Base-by-base conservation (phyloP, 176 grass and related monocot species). In the Oryza officinalis region DNA sequence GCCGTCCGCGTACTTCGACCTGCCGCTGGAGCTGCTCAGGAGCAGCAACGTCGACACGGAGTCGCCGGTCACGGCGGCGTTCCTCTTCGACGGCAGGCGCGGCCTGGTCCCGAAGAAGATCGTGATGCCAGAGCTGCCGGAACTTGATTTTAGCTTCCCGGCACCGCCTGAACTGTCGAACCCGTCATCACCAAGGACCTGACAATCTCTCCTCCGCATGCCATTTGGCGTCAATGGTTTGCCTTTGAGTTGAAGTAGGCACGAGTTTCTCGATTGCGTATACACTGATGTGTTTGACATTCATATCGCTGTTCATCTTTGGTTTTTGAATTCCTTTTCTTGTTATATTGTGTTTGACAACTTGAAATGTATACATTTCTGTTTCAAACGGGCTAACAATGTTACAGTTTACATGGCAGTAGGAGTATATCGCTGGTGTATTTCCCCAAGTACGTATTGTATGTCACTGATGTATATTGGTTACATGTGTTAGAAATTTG, bases 1-100 rank as follows among this genome's bases (percentile, higher is more conserved):
- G 26, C 43, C 64, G 40, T 91, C 89, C 60, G 79, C 84, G 7
- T 88, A 88, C 85, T 91, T 91, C 65, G 89, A 91, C 85, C 71
- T 91, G 77, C 85, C 85, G 37, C 40, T 77, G 54, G 89, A 91
- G 76, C 81, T 87, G 31, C 77, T 87, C 27, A 10, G 85, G 76
- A 85, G 67, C 75, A 88, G 89, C 85, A 88, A 81, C 45, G 81
- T 87, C 17, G 85, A 87, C 64, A 81, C 38, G 52, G 85, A 87
- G 65, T 88, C 85, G 43, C 89, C 85, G 31, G 77, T 87, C 50
- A 87, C 85, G 71, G 59, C 85, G 52, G 89, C 89, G 61, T 91
- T 91, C 64, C 11, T 91, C 71, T 91, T 91, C 65, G 85, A 91
- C 81, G 47, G 80, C 54, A 66, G 26, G 54, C 65, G 63, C 12